Percentiles rank a stretch among this genome's conserved stretches.
Evolutionary conservation across 306 rosid species (phyloP).

Genomic region (Ziziphus jujuba): DNA sequence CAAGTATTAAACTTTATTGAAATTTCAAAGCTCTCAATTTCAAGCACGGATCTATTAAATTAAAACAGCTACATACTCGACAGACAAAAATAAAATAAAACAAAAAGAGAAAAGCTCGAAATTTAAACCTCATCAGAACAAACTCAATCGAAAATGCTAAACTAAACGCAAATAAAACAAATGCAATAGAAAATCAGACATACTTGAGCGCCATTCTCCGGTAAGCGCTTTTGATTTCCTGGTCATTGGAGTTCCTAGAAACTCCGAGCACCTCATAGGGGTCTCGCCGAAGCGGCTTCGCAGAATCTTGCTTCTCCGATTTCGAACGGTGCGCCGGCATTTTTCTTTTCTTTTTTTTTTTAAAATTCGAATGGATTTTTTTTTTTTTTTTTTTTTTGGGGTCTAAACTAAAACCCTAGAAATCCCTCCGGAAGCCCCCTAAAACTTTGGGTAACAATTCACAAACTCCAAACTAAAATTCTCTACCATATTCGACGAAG

Average conservation of each 20-base stretch:
- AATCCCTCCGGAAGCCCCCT: neutral
- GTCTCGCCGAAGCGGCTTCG: conserved; percentile 78
- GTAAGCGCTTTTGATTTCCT: conserved; percentile 92
- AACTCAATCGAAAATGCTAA: neutral
- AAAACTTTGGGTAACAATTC: conserved; percentile 17
- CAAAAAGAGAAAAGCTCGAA: too few species aligned
- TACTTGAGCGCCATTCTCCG: conserved; percentile 97
- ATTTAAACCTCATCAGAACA: neutral
- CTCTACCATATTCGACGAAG: conserved; percentile 9
- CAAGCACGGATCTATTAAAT: too few species aligned
- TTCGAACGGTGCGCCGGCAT: conserved; percentile 82
- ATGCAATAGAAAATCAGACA: conserved; percentile 4
- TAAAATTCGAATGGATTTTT: conserved; percentile 8
- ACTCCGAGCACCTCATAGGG: conserved; percentile 97
- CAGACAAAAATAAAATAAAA: too few species aligned
- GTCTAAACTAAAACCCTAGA: conserved; percentile 56
- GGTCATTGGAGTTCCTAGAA: conserved; percentile 78
- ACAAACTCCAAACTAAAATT: conserved; percentile 18
- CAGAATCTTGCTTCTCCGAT: conserved; percentile 71
- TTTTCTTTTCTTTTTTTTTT: too few species aligned
- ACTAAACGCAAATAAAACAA: neutral
- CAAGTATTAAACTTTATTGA: too few species aligned
- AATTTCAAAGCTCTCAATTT: too few species aligned
- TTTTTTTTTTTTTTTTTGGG: too few species aligned
- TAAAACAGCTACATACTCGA: too few species aligned